These are phyloP conservation scores for Alternaria angustiovoidea DNA, from an alignment of 2,329 filamentous ascomycete genomes.

Conservation along the genomic window DNA sequence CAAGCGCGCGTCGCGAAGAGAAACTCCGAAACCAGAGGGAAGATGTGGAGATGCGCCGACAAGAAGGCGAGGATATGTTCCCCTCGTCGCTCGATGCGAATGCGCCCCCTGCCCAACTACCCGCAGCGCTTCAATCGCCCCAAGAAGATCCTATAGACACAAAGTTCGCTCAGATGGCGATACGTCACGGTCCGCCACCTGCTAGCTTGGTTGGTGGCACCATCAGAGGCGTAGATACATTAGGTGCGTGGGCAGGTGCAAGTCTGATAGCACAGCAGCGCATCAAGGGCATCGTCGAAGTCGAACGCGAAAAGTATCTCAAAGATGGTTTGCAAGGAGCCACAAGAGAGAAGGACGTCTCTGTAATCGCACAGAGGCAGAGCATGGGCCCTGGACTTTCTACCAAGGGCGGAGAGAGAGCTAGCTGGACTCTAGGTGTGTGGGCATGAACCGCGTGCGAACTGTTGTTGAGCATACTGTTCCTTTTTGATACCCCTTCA, in stretches of 20 bases:
- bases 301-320: conserved; percentile 76
- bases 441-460: conserved; percentile 40
- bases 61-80: conserved; percentile 36
- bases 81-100: conserved; percentile 29
- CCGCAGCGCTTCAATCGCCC: conserved; percentile 56
- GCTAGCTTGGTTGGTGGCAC: conserved; percentile 60
- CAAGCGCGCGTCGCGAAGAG: conserved; percentile 46
- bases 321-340: conserved; percentile 72
- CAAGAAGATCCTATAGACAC: conserved; percentile 67
- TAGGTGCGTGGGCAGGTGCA: conserved; percentile 78
- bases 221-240: conserved; percentile 71
- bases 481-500: conserved; percentile 19
- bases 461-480: conserved; percentile 2
- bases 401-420: conserved; percentile 43
- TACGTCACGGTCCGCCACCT: conserved; percentile 51
- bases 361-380: conserved; percentile 65
- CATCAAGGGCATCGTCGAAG: conserved; percentile 71
- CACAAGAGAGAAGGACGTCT: conserved; percentile 66
- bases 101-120: conserved; percentile 17
- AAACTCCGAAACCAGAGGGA: conserved; percentile 35
- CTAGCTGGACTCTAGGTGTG: conserved; percentile 51
- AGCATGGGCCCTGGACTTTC: conserved; percentile 65
- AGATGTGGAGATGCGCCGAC: conserved; percentile 25
- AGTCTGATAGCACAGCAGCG: conserved; percentile 74
- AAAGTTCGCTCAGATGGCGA: conserved; percentile 61